Evolutionary conservation across 805 yeast species (phyloP), one percentile per base, ranked within the genome.

Genomic region (Saccharomycopsis sp.): DNA sequence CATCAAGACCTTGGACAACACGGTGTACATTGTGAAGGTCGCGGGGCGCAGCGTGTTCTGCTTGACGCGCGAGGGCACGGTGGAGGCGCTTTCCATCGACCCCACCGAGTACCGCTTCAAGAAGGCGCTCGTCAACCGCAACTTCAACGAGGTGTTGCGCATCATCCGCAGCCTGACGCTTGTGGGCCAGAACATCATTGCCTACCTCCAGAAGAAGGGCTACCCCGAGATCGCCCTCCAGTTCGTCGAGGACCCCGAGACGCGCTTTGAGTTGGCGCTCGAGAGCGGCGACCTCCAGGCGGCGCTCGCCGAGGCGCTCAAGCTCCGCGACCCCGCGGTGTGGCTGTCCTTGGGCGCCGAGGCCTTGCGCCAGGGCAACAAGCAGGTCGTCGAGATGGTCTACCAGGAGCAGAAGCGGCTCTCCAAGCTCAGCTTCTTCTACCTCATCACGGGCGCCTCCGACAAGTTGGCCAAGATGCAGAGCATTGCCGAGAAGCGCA

Each of bases 81-180:
- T 90, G 57, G 91, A 89, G 69, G 79, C 81, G 50, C 70, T 91
- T 57, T 70, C 77, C 34, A 90, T 95, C 64, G 99, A 94, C 70
- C 97, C 98, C 47, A 92, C 98, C 37, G 99, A 94, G 75, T 94
- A 89, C 75, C 82, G 97, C 67, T 94, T 94, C 81, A 94, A 94
- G 77, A 87, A 84, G 68, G 96, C 99, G 7, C 77, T 94, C 64
- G 87, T 92, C 48, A 89, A 86, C 75, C 87, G 85, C 70, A 90
- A 94, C 71, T 92, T 90, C 75, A 83, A 82, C 64, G 99, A 94
- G 73, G 98, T 94, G 18, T 79, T 91, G 64, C 82, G 97, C 64
- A 83, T 94, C 64, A 94, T 94, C 71, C 85, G 83, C 68, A 83
- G 80, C 59, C 91, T 98, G 21, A 91, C 89, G 67, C 79, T 94